These are phyloP conservation scores for Kodamaea sp. DNA, from an alignment of 1,139 yeast genomes.

Conservation along the genomic window DNA sequence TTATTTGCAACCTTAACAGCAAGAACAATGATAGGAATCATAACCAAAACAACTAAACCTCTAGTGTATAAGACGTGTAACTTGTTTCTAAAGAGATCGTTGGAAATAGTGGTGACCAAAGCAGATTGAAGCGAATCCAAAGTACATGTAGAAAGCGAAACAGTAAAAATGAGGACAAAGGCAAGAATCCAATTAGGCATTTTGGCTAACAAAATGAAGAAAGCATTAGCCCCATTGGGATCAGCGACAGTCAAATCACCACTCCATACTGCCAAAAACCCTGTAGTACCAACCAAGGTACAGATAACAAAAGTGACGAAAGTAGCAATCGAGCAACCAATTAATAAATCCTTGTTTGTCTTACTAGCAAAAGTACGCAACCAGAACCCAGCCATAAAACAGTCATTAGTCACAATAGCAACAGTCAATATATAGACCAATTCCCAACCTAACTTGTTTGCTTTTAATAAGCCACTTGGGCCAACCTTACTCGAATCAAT, in stretches of 20 bases:
- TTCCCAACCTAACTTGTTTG: conserved; percentile 82
- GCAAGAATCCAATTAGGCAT: conserved; percentile 91
- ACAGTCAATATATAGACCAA: conserved; percentile 76
- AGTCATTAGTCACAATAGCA: conserved; percentile 86
- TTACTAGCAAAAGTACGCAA: conserved; percentile 87
- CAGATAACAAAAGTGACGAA: conserved; percentile 59
- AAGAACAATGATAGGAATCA: conserved; percentile 81
- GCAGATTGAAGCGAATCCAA: conserved; percentile 90
- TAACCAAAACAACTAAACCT: conserved; percentile 65
- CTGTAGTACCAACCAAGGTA: conserved; percentile 76
- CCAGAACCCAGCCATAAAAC: conserved; percentile 93
- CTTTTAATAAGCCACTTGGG: conserved; percentile 61
- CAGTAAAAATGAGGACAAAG: conserved; percentile 70
- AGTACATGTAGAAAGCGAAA: conserved; percentile 78
- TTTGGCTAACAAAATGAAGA: conserved; percentile 62
- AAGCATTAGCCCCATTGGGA: conserved; percentile 58
- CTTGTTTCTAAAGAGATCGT: conserved; percentile 82
- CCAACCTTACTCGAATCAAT: conserved; percentile 63
- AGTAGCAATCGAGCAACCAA: conserved; percentile 75
- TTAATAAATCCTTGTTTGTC: conserved; percentile 67
- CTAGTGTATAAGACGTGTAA: conserved; percentile 66
- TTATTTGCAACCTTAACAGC: conserved; percentile 79
- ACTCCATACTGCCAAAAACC: conserved; percentile 88
- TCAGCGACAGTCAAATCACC: conserved; percentile 65
- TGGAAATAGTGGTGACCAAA: conserved; percentile 81